Percentiles rank a stretch among this genome's conserved stretches.
These are phyloP conservation scores for Colletotrichum shisoi DNA, from an alignment of 2,329 filamentous ascomycete genomes.

Conservation along the genomic window DNA sequence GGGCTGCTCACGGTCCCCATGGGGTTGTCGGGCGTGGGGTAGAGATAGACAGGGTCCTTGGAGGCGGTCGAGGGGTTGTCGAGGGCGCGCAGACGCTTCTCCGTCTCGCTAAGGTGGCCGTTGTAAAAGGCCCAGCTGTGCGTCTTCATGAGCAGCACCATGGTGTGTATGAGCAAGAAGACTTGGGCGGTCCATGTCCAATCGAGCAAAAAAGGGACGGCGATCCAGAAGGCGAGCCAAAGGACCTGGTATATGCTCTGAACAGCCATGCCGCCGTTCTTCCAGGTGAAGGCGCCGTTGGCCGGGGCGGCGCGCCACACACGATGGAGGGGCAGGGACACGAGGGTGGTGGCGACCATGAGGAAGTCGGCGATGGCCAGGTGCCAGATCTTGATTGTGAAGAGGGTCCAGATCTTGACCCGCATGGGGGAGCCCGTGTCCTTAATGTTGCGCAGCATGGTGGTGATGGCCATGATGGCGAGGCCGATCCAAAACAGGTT, in stretches of 20 bases:
- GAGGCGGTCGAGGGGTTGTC: conserved; percentile 71
- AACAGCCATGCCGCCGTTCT: conserved; percentile 75
- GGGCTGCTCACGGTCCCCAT: conserved; percentile 50
- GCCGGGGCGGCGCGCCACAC: conserved; percentile 64
- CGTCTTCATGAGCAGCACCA: conserved; percentile 98
- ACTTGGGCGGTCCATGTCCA: conserved; percentile 99
- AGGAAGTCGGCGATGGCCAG: conserved; percentile 81
- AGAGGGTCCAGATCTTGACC: conserved; percentile 85
- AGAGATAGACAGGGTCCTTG: conserved; percentile 74
- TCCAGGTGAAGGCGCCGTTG: conserved; percentile 72
- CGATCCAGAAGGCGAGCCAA: conserved; percentile 86
- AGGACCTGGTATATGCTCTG: conserved; percentile 81
- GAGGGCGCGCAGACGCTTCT: conserved; percentile 79
- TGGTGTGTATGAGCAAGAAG: conserved; percentile 88
- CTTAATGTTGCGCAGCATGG: conserved; percentile 90
- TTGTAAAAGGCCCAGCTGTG: conserved; percentile 99
- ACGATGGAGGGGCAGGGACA: conserved; percentile 77
- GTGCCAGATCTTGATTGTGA: conserved; percentile 89
- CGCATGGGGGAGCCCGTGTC: conserved; percentile 89
- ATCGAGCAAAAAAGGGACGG: conserved; percentile 80
- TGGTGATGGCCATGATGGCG: conserved; percentile 95
- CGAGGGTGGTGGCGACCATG: conserved; percentile 80
- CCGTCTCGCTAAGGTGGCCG: conserved; percentile 87
- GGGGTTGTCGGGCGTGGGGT: conserved; percentile 69
- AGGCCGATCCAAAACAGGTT: conserved; percentile 97